Base-by-base conservation (phyloP, 2,329 filamentous ascomycete species). In the Curvularia spicifera region DNA sequence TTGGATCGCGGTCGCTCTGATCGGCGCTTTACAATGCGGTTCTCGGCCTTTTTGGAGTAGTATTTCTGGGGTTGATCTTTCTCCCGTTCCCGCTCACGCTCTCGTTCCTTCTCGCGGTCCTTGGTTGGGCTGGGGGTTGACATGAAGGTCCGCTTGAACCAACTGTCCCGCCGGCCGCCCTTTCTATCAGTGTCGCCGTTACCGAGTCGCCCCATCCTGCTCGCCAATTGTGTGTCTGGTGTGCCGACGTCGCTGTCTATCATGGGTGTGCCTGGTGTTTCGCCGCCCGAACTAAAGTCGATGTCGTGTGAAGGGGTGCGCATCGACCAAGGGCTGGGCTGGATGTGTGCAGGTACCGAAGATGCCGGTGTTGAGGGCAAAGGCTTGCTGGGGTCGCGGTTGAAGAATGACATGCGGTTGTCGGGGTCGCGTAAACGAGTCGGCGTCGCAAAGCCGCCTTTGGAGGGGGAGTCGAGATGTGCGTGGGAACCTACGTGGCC, bases 391-490 rank as follows among this genome's bases (percentile, higher is more conserved):
- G 49, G 55, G 39, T 70, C 65, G 44, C 75, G 69, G 7, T 69
- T 64, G 73, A 85, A 85, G 57, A 80, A 78, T 73, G 79, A 82
- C 20, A 80, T 76, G 61, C 84, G 80, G 35, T 78, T 79, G 63
- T 81, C 78, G 29, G 82, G 81, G 53, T 82, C 78, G 64, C 81
- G 81, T 51, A 84, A 76, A 44, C 78, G 76, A 56, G 69, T 72
- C 20, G 72, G 72, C 7, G 72, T 75, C 39, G 68, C 64, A 63
- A 75, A 76, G 31, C 57, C 63, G 42, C 71, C 67, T 69, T 87
- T 88, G 51, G 78, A 74, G 5, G 85, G 77, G 29, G 80, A 80
- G 54, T 80, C 76, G 68, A 80, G 76, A 26, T 73, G 71, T 58
- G 74, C 73, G 60, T 76, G 71, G 13, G 73, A 61, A 26, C 75